phyloP scores from a whole-genome alignment of 352 stramenopile genomes.

The Globisporangium iwayamae region DNA sequence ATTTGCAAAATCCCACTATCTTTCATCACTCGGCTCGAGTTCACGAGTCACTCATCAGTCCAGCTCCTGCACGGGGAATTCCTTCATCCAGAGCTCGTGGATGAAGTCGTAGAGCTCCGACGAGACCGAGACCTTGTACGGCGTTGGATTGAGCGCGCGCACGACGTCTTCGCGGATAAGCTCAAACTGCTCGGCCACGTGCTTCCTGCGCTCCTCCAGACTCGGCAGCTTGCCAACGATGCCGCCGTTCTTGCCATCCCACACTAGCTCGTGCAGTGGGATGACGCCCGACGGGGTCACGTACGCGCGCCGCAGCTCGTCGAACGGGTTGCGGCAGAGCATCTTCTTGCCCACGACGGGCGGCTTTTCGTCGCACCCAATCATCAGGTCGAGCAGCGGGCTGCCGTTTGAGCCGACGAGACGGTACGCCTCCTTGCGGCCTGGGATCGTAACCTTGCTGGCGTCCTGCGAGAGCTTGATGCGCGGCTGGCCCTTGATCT shows the following conservation, averaged over 20 bases:
- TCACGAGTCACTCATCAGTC: conserved; percentile 33
- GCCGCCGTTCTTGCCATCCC: conserved; percentile 83
- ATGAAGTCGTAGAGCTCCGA: conserved; percentile 91
- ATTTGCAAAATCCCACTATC: neutral
- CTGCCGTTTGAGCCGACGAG: conserved; percentile 87
- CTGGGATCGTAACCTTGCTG: conserved; percentile 93
- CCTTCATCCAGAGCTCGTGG: conserved; percentile 95
- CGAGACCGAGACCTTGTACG: conserved; percentile 93
- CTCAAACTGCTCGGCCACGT: conserved; percentile 91
- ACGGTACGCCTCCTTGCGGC: conserved; percentile 89
- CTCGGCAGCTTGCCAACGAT: conserved; percentile 62
- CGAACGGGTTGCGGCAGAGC: conserved; percentile 96
- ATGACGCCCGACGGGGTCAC: conserved; percentile 92
- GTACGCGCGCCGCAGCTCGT: conserved; percentile 92
- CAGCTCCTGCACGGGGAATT: conserved; percentile 84
- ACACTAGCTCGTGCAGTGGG: conserved; percentile 88
- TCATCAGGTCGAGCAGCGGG: conserved; percentile 90
- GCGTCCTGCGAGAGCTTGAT: conserved; percentile 99
- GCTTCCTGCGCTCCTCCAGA: conserved; percentile 77
- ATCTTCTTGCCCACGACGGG: conserved; percentile 83
- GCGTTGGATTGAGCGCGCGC: conserved; percentile 94
- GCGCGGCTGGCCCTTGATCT: conserved; percentile 92
- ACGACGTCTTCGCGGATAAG: conserved; percentile 94
- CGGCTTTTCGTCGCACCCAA: conserved; percentile 76
- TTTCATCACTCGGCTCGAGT: neutral